Base-by-base conservation (phyloP, 176 grass and related monocot species). In the Areca catechu region DNA sequence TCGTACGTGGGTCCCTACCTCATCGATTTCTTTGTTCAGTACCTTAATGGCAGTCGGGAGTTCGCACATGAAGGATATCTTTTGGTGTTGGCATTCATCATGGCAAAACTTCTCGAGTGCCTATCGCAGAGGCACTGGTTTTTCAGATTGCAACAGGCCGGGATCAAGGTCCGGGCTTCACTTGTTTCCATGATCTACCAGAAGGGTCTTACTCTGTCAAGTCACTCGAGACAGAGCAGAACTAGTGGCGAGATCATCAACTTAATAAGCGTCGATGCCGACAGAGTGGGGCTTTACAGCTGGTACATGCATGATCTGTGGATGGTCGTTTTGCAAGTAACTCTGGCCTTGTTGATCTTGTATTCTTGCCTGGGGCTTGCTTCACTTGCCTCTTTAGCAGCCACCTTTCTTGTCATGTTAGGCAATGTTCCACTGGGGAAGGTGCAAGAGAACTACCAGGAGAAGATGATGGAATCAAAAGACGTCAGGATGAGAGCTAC, bases 1-100 rank as follows among this genome's bases (percentile, higher is more conserved):
- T 74, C 83, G 57, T 96, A 90, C 63, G 86, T 90, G 2, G 92
- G 92, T 14, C 86, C 86, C 1, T 96, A 87, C 71, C 80, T 96
- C 53, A 90, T 96, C 29, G 63, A 82, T 23, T 90, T 68, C 22
- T 70, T 96, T 51, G 92, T 96, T 47, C 80, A 85, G n/a, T 96
- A 90, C 80, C 86, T 96, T 28, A 86, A 84, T 53, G 92, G 72
- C 55, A 78, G 69, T 55, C 53, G 74, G 56, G 65, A 53, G 50
- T 77, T 73, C 62, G 64, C 74, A 0, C 79, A 66, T 24, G 68
- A 79, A 68, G 91, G 92, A 10, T 72, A 84, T 22, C 61, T 78
- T 0, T 77, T 96, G 15, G 74, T 96, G 1, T 0, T 76, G 7
- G 78, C 53, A 5, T 96, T 96, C 81, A 59, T 90, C 25, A 48